These are phyloP conservation scores for Ilyonectria sp. DNA, from an alignment of 2,329 filamentous ascomycete genomes.

Conservation along the genomic window DNA sequence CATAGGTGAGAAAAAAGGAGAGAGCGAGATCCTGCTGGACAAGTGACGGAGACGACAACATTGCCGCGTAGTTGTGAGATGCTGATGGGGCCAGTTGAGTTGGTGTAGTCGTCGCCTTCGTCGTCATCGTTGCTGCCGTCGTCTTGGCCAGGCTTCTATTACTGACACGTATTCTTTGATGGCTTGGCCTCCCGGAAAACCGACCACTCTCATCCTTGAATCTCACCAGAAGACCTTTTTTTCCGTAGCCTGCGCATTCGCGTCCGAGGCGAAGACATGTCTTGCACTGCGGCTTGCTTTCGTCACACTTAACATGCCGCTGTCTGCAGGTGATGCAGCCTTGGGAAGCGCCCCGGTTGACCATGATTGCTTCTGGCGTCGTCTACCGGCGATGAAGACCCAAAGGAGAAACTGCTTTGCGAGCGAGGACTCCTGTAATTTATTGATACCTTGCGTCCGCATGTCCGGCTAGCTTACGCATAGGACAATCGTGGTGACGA, in stretches of 20 bases:
- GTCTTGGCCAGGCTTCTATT: constrained; percentile 1
- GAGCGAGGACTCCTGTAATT: background rate
- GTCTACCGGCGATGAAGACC: constrained; percentile 3
- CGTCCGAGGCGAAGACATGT: constrained; percentile 28
- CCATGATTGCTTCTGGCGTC: constrained; percentile 26
- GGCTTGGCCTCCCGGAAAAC: background rate
- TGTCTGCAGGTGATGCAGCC: constrained; percentile 37
- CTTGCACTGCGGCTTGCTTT: constrained; percentile 30
- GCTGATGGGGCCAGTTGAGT: background rate
- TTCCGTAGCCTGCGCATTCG: constrained; percentile 34
- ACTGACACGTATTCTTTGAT: background rate
- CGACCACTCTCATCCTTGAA: constrained; percentile 32
- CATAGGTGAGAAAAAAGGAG: constrained; percentile 34
- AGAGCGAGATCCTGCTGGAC: constrained; percentile 26
- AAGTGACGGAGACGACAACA: background rate
- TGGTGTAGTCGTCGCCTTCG: background rate
- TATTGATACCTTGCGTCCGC: background rate
- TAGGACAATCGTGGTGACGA: background rate
- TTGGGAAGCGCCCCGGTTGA: constrained; percentile 33
- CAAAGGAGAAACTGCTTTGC: constrained; percentile 12
- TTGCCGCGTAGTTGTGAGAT: background rate
- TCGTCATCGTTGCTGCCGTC: background rate
- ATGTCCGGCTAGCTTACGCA: background rate
- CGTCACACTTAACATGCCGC: constrained; percentile 38
- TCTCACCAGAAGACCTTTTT: background rate